Evolutionary conservation across 768 basidiomycete species (phyloP), one percentile per base, ranked within the genome.

Genomic region (Suillus plorans): DNA sequence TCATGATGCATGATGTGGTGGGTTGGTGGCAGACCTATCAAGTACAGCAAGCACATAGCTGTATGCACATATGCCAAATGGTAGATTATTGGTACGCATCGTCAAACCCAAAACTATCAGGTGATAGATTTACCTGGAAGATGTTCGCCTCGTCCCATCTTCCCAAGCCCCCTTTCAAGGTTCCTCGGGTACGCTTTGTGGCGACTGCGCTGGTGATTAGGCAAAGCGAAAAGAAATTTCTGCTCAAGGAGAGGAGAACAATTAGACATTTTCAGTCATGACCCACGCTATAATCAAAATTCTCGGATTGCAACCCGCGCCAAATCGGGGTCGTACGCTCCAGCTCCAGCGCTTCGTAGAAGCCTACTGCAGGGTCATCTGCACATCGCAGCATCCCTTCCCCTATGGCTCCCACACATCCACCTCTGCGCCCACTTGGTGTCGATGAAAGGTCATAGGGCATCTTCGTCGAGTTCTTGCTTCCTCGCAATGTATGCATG

Each of bases 1-100:
- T 55, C 28, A 55, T 20, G 52, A 31, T 31, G 31, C 28, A 36
- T n/a, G 52, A 31, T 31, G 31, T 31, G 50, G 28, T 31, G 50
- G 28, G 50, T 28, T 28, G 18, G 53, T 13, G 53, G 31, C 31
- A 55, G 20, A 34, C 34, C 20, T n/a, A 55, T 55, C 20, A 36
- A 55, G 53, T 55, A 55, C 53, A 55, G 31, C 31, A 55, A 55
- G 53, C 31, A 55, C 52, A 53, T 34, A 53, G 52, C 52, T 9
- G 31, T 31, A 53, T 53, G 52, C 18, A 53, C 53, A 55, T 55
- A n/a, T 20, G 12, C 3, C 31, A 36, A 55, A 55, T 20, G 34
- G 34, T 55, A 12, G 20, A 0, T 12, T n/a, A 55, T 55, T 34
- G 53, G 53, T 34, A 55, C 20, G 53, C 53, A 55, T n/a, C 52